Evolutionary conservation across 1,284 basidiomycete genomes (phyloP), one percentile per base, ranked within the genome.

Genomic region (Puccinia coronata): DNA sequence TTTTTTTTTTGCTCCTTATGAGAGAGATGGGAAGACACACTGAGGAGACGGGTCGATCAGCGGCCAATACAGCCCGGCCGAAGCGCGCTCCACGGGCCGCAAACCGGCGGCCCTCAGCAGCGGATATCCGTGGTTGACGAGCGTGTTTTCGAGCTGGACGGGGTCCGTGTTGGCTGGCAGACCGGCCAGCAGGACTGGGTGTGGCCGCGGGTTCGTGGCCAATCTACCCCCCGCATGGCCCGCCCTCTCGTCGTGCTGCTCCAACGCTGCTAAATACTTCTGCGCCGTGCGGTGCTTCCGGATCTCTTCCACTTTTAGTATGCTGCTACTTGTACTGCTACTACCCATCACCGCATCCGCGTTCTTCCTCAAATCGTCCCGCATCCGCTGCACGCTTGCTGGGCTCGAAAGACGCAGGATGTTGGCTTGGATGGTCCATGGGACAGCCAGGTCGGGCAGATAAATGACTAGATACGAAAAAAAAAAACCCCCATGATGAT

Each of bases 121-220:
- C 1, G 69, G 69, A 20, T 34, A 53, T 1, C 69, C 69, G 47
- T 23, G 25, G 51, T 71, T 71, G 47, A 51, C 2, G 25, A 71
- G 47, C 2, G 69, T 71, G 69, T 71, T 71, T 53, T 71, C 69
- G 69, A 71, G 49, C 34, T 71, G 69, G 9, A 71, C 0, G 0
- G 69, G 69, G 34, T 36, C 8, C 8, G 69, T 20, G 41, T 51
- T 3, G 69, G 18, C 28, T 4, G 69, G 69, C 16, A 71, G 16
- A 16, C 69, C 69, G 47, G 28, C 31, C 28, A 71, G 43, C 16
- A 71, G 23, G 69, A 71, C 69, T n/a, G n/a, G 18, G 69, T 49
- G 18, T 18, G 25, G 3, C 69, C 69, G 20, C 47, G 25, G 25
- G 43, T 5, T 53, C 20, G 5, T 16, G 12, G n/a, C 20, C 34